Percentiles rank a stretch among this genome's conserved stretches.
phyloP scores from a whole-genome alignment of 2,329 filamentous ascomycete genomes.

The Arthrobotrys musiformis region DNA sequence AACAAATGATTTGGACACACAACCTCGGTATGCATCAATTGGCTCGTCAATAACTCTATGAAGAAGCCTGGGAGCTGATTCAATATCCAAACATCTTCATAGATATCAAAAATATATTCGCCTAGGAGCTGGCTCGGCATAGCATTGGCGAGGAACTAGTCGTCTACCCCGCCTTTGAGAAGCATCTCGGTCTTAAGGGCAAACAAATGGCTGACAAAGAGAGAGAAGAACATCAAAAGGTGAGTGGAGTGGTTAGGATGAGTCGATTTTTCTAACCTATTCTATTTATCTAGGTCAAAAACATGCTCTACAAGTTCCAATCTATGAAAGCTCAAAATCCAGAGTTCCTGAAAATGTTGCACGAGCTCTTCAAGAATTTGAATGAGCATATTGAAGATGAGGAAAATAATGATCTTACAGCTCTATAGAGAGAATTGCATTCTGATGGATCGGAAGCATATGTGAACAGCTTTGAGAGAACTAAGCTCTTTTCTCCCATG shows the following conservation, averaged over 20 bases:
- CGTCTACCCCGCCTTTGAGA: slow-evolving; percentile 69
- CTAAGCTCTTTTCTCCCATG: slow-evolving; percentile 69
- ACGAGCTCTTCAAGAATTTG: slow-evolving; percentile 65
- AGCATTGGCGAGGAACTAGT: slow-evolving; percentile 67
- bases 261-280: background rate
- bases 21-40: slow-evolving; percentile 34
- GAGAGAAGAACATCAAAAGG: slow-evolving; percentile 59
- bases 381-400: slow-evolving; percentile 67
- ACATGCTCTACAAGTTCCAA: slow-evolving; percentile 67
- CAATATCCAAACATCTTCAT: background rate
- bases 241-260: background rate
- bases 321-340: slow-evolving; percentile 63
- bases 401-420: slow-evolving; percentile 66
- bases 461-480: slow-evolving; percentile 66
- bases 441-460: slow-evolving; percentile 61
- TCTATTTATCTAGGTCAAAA: slow-evolving; percentile 65
- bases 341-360: slow-evolving; percentile 65
- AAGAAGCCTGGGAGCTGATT: background rate
- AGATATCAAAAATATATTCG: slow-evolving; percentile 65
- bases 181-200: slow-evolving; percentile 64
- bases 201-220: slow-evolving; percentile 66
- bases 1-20: slow-evolving; percentile 59
- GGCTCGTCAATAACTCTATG: background rate
- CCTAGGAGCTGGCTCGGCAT: slow-evolving; percentile 67
- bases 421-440: slow-evolving; percentile 65